A percentile compares a stretch with the other conserved stretches of the same genome.
These are phyloP conservation scores for Crithidia thermophila DNA, from an alignment of 208 protist genomes.

Conservation along the genomic window DNA sequence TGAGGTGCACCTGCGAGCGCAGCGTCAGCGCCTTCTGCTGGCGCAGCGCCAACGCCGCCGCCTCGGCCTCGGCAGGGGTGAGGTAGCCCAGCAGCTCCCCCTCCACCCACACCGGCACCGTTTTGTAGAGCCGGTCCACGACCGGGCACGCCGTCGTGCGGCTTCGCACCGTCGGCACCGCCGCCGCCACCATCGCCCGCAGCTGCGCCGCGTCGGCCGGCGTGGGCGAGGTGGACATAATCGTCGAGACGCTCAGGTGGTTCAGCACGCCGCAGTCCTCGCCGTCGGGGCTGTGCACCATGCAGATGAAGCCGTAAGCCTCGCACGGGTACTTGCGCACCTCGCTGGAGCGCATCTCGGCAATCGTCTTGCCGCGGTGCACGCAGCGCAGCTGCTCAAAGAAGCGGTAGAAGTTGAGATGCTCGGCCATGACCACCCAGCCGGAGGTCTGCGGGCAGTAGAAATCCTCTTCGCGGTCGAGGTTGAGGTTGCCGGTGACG, in stretches of 20 bases:
- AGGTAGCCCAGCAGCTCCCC: conserved; percentile 91
- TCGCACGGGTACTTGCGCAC: conserved; percentile 99
- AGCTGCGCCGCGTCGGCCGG: conserved; percentile 36
- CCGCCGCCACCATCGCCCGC: conserved; percentile 40
- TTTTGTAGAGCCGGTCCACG: conserved; percentile 57
- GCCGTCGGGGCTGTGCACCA: conserved; percentile 99
- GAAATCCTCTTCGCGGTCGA: conserved; percentile 89
- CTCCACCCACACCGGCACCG: conserved; percentile 93
- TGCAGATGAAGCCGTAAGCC: conserved; percentile 99
- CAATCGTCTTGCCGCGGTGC: conserved; percentile 98
- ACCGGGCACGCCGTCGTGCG: conserved; percentile 21
- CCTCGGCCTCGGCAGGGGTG: conserved; percentile 47
- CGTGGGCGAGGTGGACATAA: conserved; percentile 60
- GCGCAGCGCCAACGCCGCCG: conserved; percentile 45
- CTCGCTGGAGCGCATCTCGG: conserved; percentile 97
- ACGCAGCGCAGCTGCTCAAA: conserved; percentile 99
- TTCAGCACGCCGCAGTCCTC: conserved; percentile 99
- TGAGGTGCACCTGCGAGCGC: conserved; percentile 50
- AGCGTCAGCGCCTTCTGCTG: conserved; percentile 55
- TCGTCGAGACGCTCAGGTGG: conserved; percentile 95
- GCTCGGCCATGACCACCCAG: conserved; percentile 98
- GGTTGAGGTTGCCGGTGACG: conserved; percentile 82
- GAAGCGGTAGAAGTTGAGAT: conserved; percentile 99
- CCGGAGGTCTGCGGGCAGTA: conserved; percentile 92
- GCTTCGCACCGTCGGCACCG: conserved; percentile 57